Base-by-base conservation (phyloP, 2,329 filamentous ascomycete genomes). In the Phyllosticta paracitricarpa region DNA sequence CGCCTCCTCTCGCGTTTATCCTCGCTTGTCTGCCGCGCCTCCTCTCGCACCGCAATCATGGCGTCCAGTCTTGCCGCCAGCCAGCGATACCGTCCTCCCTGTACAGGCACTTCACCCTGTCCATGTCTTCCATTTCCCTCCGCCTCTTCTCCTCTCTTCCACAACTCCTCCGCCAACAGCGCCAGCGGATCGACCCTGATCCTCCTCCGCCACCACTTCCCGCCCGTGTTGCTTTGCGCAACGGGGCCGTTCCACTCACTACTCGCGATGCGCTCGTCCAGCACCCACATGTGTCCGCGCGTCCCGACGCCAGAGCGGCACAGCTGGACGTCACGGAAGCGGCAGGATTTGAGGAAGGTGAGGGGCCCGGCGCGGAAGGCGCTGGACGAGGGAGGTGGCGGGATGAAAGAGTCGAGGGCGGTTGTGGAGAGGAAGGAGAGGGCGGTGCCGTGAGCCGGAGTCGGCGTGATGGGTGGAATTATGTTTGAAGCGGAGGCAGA, bases 1-100 rank as follows among this genome's bases (percentile, higher is more conserved):
- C 33, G 33, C 33, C 33, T 12, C 33, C 33, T 12, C 7, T 40
- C 33, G 33, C 33, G 33, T 10, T 40, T 40, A 0, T 40, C 33
- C 33, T 40, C 33, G 10, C 10, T 4, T 9, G 2, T 17, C 33
- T 54, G 54, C 14, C 59, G 24, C 53, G 22, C 40, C 33, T 19
- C 54, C 26, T 24, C 51, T 3, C 30, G 25, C 56, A 58, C 53
- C 56, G 51, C 63, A 51, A 74, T 63, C 65, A 96, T 96, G 92
- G 89, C 92, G 64, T 93, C 91, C 33, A 40, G 33, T 5, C 33
- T 12, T 8, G 10, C 10, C 9, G 33, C 33, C 10, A 40, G 10
- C 33, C 33, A 40, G 8, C 2, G 12, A 10, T 40, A 40, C 10
- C 33, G 8, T 12, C 10, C 33, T 10, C 33, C 33, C 30, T 33